Evolutionary conservation across 1,284 basidiomycete genomes (phyloP).

Genomic region (Leccinum angustisporum): DNA sequence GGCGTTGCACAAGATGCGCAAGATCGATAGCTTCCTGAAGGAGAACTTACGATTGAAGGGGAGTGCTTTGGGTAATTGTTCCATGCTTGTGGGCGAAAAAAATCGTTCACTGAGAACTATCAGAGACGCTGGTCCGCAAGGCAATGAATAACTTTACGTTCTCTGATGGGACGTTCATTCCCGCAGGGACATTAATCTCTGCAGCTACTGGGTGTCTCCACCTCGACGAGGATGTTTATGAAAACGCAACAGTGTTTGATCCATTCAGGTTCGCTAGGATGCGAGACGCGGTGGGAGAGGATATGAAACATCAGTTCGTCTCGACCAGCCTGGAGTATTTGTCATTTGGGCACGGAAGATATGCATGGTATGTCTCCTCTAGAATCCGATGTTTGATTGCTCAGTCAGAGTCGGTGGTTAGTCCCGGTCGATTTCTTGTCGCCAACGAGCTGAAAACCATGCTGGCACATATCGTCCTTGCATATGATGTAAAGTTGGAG

Average conservation of each 20-base stretch:
- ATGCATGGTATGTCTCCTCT: conserved; percentile 17
- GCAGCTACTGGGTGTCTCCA: conserved; percentile 28
- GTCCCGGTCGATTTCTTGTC: conserved; percentile 36
- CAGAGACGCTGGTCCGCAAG: conserved; percentile 36
- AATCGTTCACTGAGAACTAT: neutral
- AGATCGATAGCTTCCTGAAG: conserved; percentile 48
- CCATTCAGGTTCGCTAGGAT: conserved; percentile 33
- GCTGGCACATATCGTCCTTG: conserved; percentile 28
- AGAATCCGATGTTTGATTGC: neutral
- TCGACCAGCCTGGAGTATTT: conserved; percentile 18
- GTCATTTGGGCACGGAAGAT: conserved; percentile 20
- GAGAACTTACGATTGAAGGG: conserved; percentile 41
- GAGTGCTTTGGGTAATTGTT: conserved; percentile 26
- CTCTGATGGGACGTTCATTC: conserved; percentile 42
- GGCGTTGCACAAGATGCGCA: conserved; percentile 41
- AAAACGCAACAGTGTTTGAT: conserved; percentile 31
- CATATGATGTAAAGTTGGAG: conserved; percentile 31
- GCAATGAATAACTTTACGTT: conserved; percentile 41
- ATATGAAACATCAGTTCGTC: conserved; percentile 20
- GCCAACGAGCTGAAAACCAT: conserved; percentile 29
- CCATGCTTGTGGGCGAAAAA: neutral
- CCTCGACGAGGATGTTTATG: conserved; percentile 28
- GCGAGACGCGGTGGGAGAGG: conserved; percentile 17
- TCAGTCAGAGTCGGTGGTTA: conserved; percentile 1
- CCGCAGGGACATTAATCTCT: conserved; percentile 35